Evolutionary conservation across 1,284 basidiomycete species (phyloP).

Genomic region (Takashimella tepidaria): DNA sequence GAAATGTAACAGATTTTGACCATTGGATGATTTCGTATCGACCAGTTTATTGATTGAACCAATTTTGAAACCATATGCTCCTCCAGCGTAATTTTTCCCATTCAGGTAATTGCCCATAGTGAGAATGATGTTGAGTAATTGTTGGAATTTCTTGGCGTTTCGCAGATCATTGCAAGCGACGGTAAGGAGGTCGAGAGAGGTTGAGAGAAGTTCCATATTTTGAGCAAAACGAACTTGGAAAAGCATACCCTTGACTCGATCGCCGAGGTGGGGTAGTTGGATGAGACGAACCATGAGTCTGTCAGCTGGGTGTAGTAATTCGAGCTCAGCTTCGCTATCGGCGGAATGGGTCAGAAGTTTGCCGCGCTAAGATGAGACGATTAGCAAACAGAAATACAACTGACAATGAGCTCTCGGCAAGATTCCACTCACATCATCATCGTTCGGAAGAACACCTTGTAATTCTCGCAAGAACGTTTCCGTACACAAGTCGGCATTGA

Average conservation of each 20-base stretch:
- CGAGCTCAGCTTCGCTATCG: slow-evolving; percentile 74
- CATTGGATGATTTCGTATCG: slow-evolving; percentile 92
- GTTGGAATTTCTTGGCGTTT: slow-evolving; percentile 75
- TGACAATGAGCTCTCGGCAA: slow-evolving; percentile 11
- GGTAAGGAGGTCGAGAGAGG: slow-evolving; percentile 74
- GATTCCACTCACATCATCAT: slow-evolving; percentile 63
- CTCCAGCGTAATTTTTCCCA: slow-evolving; percentile 91
- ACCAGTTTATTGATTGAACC: slow-evolving; percentile 99
- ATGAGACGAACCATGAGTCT: slow-evolving; percentile 95
- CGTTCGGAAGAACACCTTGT: slow-evolving; percentile 76
- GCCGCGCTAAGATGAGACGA: slow-evolving; percentile 58
- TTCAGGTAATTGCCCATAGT: slow-evolving; percentile 98
- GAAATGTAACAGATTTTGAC: slow-evolving; percentile 91
- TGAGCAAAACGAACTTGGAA: slow-evolving; percentile 83
- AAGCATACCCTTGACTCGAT: slow-evolving; percentile 90
- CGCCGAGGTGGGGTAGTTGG: slow-evolving; percentile 86
- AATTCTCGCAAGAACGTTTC: slow-evolving; percentile 82
- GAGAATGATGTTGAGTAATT: slow-evolving; percentile 69
- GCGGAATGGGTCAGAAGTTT: slow-evolving; percentile 79
- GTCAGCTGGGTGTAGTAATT: slow-evolving; percentile 85
- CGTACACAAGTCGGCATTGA: slow-evolving; percentile 77
- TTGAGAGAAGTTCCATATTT: slow-evolving; percentile 58
- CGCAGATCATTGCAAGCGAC: slow-evolving; percentile 72
- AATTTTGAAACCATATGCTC: slow-evolving; percentile 94
- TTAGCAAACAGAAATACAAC: slow-evolving; percentile 12